phyloP scores from a whole-genome alignment of 2,329 filamentous ascomycete species.

The Talaromyces funiculosus region DNA sequence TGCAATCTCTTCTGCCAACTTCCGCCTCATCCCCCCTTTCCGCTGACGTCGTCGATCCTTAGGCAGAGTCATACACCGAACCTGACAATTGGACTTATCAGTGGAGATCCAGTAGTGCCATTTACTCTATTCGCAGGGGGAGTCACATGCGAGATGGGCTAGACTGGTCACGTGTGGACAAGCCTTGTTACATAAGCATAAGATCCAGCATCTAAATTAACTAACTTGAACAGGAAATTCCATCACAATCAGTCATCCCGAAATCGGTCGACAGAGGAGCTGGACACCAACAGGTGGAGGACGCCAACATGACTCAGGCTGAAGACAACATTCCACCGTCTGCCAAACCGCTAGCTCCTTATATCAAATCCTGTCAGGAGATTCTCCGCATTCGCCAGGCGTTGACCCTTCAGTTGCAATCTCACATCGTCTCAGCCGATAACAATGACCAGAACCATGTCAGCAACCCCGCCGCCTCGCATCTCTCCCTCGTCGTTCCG shows the following conservation, averaged over 20 bases:
- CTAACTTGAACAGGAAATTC: not conserved
- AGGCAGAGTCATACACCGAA: not conserved
- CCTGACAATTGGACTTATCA: too few species aligned
- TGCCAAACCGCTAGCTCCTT: conserved; percentile 33
- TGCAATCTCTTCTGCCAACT: not conserved
- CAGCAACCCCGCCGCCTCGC: conserved; percentile 6
- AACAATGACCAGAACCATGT: conserved; percentile 10
- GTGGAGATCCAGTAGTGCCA: too few species aligned
- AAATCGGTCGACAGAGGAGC: not conserved
- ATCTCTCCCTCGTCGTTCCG: conserved; percentile 33
- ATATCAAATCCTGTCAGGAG: conserved; percentile 36
- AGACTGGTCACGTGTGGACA: not conserved
- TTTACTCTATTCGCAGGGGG: too few species aligned
- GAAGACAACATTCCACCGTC: conserved; percentile 24
- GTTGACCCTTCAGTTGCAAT: conserved; percentile 34
- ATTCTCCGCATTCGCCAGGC: conserved; percentile 35
- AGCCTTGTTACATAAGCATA: not conserved
- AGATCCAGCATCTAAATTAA: too few species aligned
- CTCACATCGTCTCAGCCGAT: conserved; percentile 31
- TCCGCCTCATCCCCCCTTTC: not conserved
- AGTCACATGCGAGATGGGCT: not conserved
- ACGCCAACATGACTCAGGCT: not conserved
- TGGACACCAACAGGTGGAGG: not conserved
- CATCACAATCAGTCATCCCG: conserved; percentile 1
- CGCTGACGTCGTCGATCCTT: not conserved